Conservation (phyloP, 139 green algal genomes). For the Picochlorum sp. region DNA sequence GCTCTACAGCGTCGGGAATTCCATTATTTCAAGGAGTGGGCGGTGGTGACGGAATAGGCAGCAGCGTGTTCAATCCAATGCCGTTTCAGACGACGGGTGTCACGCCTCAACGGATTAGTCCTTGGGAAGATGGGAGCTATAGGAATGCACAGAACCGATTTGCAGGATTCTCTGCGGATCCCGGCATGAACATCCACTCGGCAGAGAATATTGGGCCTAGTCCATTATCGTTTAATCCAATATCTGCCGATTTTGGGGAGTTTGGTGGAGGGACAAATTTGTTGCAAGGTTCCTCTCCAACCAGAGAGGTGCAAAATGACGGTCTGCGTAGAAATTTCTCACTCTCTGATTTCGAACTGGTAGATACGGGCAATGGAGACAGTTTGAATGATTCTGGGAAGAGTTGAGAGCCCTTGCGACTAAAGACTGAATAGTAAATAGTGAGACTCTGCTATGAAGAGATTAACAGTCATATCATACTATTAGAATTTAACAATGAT, state of each 20-base stretch:
- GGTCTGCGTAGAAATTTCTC: neutral
- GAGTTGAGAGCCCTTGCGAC: too few relatives aligned
- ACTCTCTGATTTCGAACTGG: neutral
- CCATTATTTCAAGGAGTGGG: slow-evolving; percentile 14
- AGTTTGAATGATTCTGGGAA: neutral
- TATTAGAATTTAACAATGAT: too few relatives aligned
- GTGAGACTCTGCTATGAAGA: too few relatives aligned
- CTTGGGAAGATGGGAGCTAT: too few relatives aligned
- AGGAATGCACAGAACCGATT: too few relatives aligned
- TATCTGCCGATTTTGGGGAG: neutral
- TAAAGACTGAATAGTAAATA: too few relatives aligned
- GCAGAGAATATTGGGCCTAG: neutral
- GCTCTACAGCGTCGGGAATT: slow-evolving; percentile 15
- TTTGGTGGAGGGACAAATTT: neutral
- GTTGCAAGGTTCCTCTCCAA: neutral
- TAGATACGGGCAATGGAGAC: neutral
- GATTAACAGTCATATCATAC: too few relatives aligned
- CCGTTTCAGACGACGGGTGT: too few relatives aligned
- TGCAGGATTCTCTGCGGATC: neutral
- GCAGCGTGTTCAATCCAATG: neutral
- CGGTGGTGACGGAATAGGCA: neutral
- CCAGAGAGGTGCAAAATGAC: neutral
- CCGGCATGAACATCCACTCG: neutral
- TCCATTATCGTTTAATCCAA: neutral
- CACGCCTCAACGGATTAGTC: too few relatives aligned